Evolutionary conservation across 1,284 basidiomycete species (phyloP).

Genomic region (Phylloboletellus chloephorus): DNA sequence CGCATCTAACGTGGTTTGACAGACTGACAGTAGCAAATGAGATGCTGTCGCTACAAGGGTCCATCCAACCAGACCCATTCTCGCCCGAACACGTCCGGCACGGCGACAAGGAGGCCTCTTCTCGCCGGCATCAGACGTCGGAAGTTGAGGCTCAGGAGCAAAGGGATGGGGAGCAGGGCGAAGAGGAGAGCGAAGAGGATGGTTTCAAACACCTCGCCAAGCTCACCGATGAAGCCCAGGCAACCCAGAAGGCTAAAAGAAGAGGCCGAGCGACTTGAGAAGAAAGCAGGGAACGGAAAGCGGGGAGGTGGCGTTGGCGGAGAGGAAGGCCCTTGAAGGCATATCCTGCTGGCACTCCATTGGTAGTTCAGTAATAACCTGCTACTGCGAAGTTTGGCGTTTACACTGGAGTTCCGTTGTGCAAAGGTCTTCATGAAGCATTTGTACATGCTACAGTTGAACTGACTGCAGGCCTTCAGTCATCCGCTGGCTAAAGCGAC

Average conservation of each 20-base stretch:
- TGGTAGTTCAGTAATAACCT: too few species aligned
- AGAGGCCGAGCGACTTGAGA: constrained; percentile 28
- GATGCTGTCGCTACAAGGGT: constrained; percentile 91
- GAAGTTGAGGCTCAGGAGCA: constrained; percentile 28
- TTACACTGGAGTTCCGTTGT: too few species aligned
- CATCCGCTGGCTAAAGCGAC: too few species aligned
- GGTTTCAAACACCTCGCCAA: constrained; percentile 38
- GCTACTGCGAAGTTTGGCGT: too few species aligned
- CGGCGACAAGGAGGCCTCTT: constrained; percentile 6
- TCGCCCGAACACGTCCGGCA: constrained; percentile 54
- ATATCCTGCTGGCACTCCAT: too few species aligned
- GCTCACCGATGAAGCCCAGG: constrained; percentile 29
- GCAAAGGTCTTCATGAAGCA: too few species aligned
- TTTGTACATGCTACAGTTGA: too few species aligned
- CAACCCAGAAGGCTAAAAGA: constrained; percentile 29
- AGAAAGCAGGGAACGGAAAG: constrained; percentile 35
- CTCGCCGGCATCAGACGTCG: constrained; percentile 11
- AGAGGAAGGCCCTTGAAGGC: constrained; percentile 9
- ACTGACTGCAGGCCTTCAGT: too few species aligned
- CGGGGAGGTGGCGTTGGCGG: constrained; percentile 16
- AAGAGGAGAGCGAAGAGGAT: constrained; percentile 31
- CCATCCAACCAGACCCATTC: constrained; percentile 83
- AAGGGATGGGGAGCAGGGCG: constrained; percentile 32
- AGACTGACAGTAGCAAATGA: constrained; percentile 92
- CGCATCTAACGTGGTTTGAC: constrained; percentile 11